phyloP scores from a whole-genome alignment of 164 flowering plant species.

The Nymphaea thermarum region DNA sequence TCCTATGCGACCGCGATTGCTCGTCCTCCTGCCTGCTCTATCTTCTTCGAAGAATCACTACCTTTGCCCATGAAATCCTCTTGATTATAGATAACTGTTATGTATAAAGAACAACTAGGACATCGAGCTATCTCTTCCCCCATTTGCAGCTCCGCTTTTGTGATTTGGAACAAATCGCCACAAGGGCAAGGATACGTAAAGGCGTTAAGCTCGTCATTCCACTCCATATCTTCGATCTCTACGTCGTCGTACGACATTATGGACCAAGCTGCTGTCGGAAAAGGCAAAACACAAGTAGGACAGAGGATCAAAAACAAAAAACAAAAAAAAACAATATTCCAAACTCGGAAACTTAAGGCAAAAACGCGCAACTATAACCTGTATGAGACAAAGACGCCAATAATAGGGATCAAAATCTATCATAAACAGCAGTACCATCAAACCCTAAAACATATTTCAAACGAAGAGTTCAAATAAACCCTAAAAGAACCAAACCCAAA shows the following conservation, averaged over 20 bases:
- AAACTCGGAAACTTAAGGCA: too few species aligned
- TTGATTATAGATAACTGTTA: slow-evolving; percentile 74
- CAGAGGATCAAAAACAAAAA: too few species aligned
- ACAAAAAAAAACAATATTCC: too few species aligned
- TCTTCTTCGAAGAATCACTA: not conserved
- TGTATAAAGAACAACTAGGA: slow-evolving; percentile 92
- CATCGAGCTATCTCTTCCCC: slow-evolving; percentile 96
- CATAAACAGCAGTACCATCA: not conserved
- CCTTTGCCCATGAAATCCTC: slow-evolving; percentile 50
- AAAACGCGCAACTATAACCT: too few species aligned
- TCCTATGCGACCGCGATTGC: not conserved
- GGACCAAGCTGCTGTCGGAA: not conserved
- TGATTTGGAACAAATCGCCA: slow-evolving; percentile 90
- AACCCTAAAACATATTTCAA: not conserved
- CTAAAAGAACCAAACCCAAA: too few species aligned
- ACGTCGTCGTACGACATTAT: slow-evolving; percentile 95
- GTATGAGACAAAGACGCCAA: too few species aligned
- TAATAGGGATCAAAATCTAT: too few species aligned
- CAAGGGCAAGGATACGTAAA: slow-evolving; percentile 93
- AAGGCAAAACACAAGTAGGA: too few species aligned
- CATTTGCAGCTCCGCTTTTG: slow-evolving; percentile 58
- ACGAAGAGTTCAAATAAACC: not conserved
- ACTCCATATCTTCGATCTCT: slow-evolving; percentile 97
- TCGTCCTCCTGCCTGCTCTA: not conserved
- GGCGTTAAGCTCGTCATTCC: slow-evolving; percentile 75